Conservation (phyloP, 495 filamentous ascomycete species). For the Lasiosphaeria hispida region DNA sequence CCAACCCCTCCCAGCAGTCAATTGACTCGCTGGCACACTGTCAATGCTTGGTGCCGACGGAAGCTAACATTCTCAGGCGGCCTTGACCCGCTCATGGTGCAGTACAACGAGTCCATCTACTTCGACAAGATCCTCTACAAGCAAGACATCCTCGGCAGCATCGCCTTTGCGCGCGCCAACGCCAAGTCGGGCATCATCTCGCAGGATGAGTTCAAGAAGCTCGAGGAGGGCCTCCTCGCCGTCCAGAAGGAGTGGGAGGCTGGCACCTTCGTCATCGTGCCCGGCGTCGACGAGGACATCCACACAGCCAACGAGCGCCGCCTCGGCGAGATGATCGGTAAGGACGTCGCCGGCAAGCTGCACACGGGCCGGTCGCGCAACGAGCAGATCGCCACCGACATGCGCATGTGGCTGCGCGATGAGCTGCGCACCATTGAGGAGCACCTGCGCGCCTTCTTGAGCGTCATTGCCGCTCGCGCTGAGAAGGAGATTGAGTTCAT, state of each 20-base stretch:
- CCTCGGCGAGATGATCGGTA: constrained; percentile 85
- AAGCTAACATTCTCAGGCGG: constrained; percentile 49
- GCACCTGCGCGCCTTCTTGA: constrained; percentile 66
- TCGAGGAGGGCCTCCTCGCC: constrained; percentile 69
- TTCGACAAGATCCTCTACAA: constrained; percentile 81
- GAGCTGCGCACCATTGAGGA: constrained; percentile 70
- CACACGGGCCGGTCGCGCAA: constrained; percentile 92
- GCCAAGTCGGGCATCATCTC: constrained; percentile 72
- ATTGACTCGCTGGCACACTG: neutral
- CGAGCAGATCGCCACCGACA: constrained; percentile 91
- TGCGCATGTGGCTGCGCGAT: constrained; percentile 87
- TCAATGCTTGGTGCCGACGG: constrained; percentile 9
- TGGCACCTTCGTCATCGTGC: constrained; percentile 57
- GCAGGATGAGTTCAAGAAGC: constrained; percentile 67
- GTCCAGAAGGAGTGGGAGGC: constrained; percentile 74
- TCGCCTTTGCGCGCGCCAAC: constrained; percentile 88
- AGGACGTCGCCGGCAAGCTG: constrained; percentile 81
- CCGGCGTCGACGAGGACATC: constrained; percentile 69
- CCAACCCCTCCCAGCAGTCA: neutral
- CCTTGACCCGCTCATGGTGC: constrained; percentile 83
- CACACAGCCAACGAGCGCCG: constrained; percentile 94
- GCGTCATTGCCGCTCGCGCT: constrained; percentile 68
- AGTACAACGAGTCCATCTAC: constrained; percentile 84
- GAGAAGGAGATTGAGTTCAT: constrained; percentile 65
- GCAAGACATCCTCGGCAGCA: constrained; percentile 76